Evolutionary conservation across 192 early-diverging fungal species (phyloP), one percentile per base, ranked within the genome.

Genomic region (Coemansia sp.): DNA sequence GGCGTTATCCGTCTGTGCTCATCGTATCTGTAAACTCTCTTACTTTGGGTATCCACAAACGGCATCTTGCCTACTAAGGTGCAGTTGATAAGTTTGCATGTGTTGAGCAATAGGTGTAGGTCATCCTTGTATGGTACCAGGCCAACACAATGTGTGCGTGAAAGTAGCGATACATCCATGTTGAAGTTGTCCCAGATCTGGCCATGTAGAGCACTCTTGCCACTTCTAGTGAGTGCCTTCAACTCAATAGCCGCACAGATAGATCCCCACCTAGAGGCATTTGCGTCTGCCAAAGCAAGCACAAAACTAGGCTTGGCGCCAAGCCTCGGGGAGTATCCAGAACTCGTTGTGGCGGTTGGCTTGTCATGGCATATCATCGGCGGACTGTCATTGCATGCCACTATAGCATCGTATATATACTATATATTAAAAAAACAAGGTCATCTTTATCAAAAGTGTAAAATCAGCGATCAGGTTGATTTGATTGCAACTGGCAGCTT

Each of bases 301-400:
- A 48, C 45, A 48, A 48, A 48, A n/a, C 18, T 16, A 48, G 45
- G 45, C n/a, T 48, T 48, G n/a, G n/a, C n/a, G n/a, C n/a, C n/a
- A n/a, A n/a, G n/a, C n/a, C n/a, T n/a, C n/a, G n/a, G n/a, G n/a
- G n/a, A n/a, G n/a, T n/a, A 5, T n/a, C 5, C 18, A n/a, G 16
- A 48, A 18, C 45, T 6, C 16, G 18, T 48, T 48, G 45, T 10
- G 18, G 10, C 16, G 14, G 5, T 48, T 16, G 16, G 5, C 16
- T 6, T 48, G 45, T 48, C 14, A 16, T 48, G 18, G n/a, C n/a
- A n/a, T n/a, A n/a, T n/a, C n/a, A n/a, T n/a, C n/a, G n/a, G n/a
- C n/a, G n/a, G n/a, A n/a, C n/a, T n/a, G n/a, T n/a, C n/a, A n/a
- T n/a, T n/a, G n/a, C n/a, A n/a, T n/a, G n/a, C n/a, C n/a, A n/a